phyloP scores from a whole-genome alignment of 179 eudicot genomes.

The Beta macrorhiza region DNA sequence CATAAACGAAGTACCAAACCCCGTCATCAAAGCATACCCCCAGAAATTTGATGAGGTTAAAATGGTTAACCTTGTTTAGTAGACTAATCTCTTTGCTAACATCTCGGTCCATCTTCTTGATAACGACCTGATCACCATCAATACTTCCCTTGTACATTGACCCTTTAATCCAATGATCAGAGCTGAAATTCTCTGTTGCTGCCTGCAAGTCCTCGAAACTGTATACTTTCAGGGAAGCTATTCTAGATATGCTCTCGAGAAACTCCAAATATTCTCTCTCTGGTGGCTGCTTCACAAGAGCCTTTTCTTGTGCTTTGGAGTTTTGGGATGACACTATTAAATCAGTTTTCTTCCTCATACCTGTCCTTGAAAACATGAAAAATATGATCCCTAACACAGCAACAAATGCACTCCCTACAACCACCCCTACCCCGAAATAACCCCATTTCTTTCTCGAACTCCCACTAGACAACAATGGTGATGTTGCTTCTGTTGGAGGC shows the following conservation, averaged over 20 bases:
- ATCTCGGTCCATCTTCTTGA: constrained; percentile 43
- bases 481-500: constrained; percentile 25
- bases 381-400: constrained; percentile 17
- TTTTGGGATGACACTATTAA: constrained; percentile 21
- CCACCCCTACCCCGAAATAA: constrained; percentile 40
- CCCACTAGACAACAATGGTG: constrained; percentile 20
- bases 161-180: constrained; percentile 42
- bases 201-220: constrained; percentile 46
- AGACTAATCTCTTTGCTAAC: constrained; percentile 47
- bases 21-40: constrained; percentile 48
- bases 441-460: constrained; percentile 47
- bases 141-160: constrained; percentile 48
- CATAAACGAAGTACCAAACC: constrained; percentile 52
- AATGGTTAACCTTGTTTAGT: constrained; percentile 59
- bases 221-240: constrained; percentile 50
- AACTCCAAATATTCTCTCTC: constrained; percentile 27
- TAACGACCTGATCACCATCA: constrained; percentile 40
- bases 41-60: constrained; percentile 51
- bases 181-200: constrained; percentile 51
- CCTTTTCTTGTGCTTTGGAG: constrained; percentile 31
- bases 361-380: constrained; percentile 5
- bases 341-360: constrained; percentile 17
- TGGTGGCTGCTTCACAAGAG: background rate
- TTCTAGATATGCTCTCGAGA: constrained; percentile 34
- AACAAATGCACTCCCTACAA: constrained; percentile 34